Evolutionary conservation across 2,329 filamentous ascomycete genomes (phyloP), one percentile per base, ranked within the genome.

Genomic region (Neobulgaria alba): DNA sequence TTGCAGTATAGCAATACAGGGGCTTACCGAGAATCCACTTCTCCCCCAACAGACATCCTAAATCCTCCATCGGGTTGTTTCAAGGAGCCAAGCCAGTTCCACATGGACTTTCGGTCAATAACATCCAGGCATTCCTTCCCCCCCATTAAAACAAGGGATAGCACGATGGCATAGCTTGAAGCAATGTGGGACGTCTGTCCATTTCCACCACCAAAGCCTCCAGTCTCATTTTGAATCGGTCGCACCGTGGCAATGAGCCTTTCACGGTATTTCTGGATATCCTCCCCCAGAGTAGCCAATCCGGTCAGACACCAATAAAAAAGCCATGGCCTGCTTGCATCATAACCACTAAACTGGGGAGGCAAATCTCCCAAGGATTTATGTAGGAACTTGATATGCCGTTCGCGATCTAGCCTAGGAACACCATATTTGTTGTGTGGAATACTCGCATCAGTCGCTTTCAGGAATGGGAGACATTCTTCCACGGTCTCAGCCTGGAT

Each of bases 11-110:
- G n/a, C n/a, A n/a, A n/a, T n/a, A n/a, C n/a, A n/a, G n/a, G n/a
- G n/a, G 19, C 71, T 62, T 71, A 85, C 83, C 87, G 79, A 46
- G 95, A 84, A 62, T 98, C 92, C 63, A 92, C 83, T 66, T 98
- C 92, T 43, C 89, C 92, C 45, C 84, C 86, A 36, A 83, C 66
- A 38, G 80, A 81, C 69, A 98, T 84, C 54, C 82, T 79, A 60
- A 98, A 96, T n/a, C 87, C 87, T 37, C 92, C 92, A 59, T 86
- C 79, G 9, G 75, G 67, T 63, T 94, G 85, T 69, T 96, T 98
- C 59, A 96, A 71, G 29, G 71, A 71, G 49, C 84, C 86, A 14
- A 98, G 73, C 81, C 87, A 98, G 62, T 77, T 82, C 87, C 90
- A 95, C 80, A 96, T 83, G 36, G 78, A 71, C 58, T 78, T 77